Evolutionary conservation across 805 yeast species (phyloP).

Genomic region (Wickerhamomyces pijperi): DNA sequence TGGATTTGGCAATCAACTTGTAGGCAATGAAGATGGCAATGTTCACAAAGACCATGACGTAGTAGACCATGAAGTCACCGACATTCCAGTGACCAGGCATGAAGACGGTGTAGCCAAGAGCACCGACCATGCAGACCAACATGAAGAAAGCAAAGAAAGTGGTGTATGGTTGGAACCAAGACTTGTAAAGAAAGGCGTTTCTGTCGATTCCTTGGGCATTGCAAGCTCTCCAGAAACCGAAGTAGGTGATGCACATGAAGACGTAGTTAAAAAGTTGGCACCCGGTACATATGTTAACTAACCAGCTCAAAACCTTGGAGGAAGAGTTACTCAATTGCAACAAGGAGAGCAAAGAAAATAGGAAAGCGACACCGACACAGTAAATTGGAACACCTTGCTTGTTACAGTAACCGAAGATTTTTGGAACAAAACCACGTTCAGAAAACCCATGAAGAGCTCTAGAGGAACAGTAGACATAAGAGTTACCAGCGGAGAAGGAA

Average conservation of each 20-base stretch:
- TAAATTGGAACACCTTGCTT: conserved; percentile 61
- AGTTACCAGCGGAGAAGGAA: conserved; percentile 43
- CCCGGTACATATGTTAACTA: conserved; percentile 57
- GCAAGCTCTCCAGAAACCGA: conserved; percentile 54
- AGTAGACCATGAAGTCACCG: conserved; percentile 53
- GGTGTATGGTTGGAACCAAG: conserved; percentile 51
- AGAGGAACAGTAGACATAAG: conserved; percentile 47
- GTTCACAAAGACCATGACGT: conserved; percentile 58
- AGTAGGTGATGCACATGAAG: conserved; percentile 45
- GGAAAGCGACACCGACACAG: conserved; percentile 44
- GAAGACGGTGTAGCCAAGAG: conserved; percentile 64
- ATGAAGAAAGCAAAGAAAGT: conserved; percentile 35
- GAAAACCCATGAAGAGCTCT: conserved; percentile 46
- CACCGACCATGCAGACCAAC: conserved; percentile 38
- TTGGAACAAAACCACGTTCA: conserved; percentile 50
- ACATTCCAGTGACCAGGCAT: conserved; percentile 60
- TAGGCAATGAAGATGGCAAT: conserved; percentile 35
- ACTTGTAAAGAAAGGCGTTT: conserved; percentile 32
- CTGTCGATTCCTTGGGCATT: conserved; percentile 35
- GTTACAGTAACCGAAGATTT: conserved; percentile 46
- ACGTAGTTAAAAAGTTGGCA: conserved; percentile 54
- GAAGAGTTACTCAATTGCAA: conserved; percentile 49
- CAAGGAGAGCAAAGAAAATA: conserved; percentile 56
- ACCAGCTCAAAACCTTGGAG: conserved; percentile 56
- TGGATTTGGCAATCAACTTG: conserved; percentile 37